Conservation (phyloP, 2,329 filamentous ascomycete species). For the Didymella pomorum region DNA sequence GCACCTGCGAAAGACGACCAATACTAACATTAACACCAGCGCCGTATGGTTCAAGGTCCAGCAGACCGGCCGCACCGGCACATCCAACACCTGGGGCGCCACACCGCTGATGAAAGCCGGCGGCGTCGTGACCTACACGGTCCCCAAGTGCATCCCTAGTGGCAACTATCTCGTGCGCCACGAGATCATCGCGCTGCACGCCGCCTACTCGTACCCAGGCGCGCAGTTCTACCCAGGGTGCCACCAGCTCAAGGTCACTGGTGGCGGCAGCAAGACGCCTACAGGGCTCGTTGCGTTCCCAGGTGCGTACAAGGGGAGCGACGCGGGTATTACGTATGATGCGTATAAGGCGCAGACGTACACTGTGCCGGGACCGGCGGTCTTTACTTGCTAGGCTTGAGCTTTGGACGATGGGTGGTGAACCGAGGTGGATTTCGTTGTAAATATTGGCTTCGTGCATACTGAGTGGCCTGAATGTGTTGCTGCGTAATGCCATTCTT, state of each 20-base stretch:
- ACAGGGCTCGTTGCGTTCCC: constrained; percentile 60
- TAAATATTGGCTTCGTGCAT: constrained; percentile 23
- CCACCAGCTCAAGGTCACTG: constrained; percentile 64
- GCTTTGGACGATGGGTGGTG: background rate
- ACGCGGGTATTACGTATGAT: constrained; percentile 63
- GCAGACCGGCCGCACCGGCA: constrained; percentile 60
- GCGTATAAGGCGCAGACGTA: constrained; percentile 55
- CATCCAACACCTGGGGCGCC: constrained; percentile 59
- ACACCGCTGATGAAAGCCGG: constrained; percentile 56
- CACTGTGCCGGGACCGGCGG: constrained; percentile 39
- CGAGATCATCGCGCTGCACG: constrained; percentile 65
- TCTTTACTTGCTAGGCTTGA: constrained; percentile 41
- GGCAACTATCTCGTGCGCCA: constrained; percentile 68
- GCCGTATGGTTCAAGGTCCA: constrained; percentile 67
- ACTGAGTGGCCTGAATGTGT: background rate
- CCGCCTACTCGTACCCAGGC: constrained; percentile 59
- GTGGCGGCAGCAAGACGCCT: constrained; percentile 56
- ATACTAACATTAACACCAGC: constrained; percentile 18
- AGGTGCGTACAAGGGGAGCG: constrained; percentile 60
- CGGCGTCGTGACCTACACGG: constrained; percentile 60
- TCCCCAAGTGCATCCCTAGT: constrained; percentile 61
- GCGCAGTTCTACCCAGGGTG: constrained; percentile 67
- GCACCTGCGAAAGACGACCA: background rate
- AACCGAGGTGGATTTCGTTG: constrained; percentile 11
- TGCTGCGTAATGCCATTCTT: no score